phyloP scores from a whole-genome alignment of 2,329 filamentous ascomycete species.

The Plectosphaerella cucumerina region DNA sequence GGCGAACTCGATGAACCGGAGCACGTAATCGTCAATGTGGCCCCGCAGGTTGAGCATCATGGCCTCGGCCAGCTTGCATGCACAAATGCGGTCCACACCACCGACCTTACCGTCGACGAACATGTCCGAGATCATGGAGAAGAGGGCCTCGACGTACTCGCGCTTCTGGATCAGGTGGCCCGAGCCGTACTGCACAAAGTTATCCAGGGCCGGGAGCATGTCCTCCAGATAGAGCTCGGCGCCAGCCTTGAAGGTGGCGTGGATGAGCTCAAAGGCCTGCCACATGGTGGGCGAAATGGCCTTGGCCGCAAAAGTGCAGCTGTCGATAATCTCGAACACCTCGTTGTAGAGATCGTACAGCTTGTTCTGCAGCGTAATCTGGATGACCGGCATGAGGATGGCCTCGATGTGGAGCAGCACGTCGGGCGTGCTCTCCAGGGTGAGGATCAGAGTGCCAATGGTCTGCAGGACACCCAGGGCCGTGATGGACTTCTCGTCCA shows the following conservation, averaged over 20 bases:
- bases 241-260: constrained; percentile 94
- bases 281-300: constrained; percentile 95
- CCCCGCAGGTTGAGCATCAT: constrained; percentile 94
- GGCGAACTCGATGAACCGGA: constrained; percentile 82
- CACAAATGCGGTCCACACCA: constrained; percentile 91
- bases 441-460: constrained; percentile 94
- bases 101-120: constrained; percentile 90
- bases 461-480: constrained; percentile 94
- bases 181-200: constrained; percentile 92
- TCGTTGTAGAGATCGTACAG: constrained; percentile 98
- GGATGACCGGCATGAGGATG: constrained; percentile 95
- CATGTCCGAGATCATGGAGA: constrained; percentile 92
- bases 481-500: constrained; percentile 98
- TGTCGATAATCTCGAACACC: constrained; percentile 98
- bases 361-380: constrained; percentile 94
- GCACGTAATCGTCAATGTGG: constrained; percentile 81
- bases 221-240: constrained; percentile 97
- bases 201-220: constrained; percentile 96
- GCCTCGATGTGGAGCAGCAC: constrained; percentile 92
- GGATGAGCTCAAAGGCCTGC: constrained; percentile 95
- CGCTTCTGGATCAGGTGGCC: constrained; percentile 77
- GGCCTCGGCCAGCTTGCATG: constrained; percentile 94
- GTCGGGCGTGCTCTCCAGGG: constrained; percentile 93
- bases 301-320: constrained; percentile 97
- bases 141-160: constrained; percentile 80